A percentile compares a stretch with the other conserved stretches of the same genome.
Evolutionary conservation across 169 alveolate species (phyloP).

Genomic region (Perkinsus olseni): DNA sequence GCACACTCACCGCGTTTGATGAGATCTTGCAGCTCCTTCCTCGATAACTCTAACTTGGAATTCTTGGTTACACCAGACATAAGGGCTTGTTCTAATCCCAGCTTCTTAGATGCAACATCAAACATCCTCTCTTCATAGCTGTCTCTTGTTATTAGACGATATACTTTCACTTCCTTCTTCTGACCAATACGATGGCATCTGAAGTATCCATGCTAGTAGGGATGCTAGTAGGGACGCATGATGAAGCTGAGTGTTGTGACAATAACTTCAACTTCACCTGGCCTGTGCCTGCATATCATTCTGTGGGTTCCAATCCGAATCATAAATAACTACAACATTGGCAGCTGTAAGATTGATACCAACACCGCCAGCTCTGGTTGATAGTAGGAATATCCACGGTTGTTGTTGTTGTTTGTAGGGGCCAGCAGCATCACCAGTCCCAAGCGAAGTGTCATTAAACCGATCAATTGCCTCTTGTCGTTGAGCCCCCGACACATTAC

Average conservation of each 20-base stretch:
- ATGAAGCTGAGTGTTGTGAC: too few relatives aligned
- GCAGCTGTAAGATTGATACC: constrained; percentile 94
- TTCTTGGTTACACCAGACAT: background rate
- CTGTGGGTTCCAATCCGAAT: constrained; percentile 97
- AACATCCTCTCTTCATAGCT: constrained; percentile 52
- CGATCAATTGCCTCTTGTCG: background rate
- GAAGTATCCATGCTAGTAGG: constrained; percentile 93
- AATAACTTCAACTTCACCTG: constrained; percentile 67
- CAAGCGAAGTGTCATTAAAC: background rate
- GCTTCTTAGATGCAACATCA: constrained; percentile 10
- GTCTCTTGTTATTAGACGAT: background rate
- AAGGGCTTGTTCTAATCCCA: background rate
- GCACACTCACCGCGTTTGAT: background rate
- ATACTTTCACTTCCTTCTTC: constrained; percentile 58
- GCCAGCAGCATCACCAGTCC: constrained; percentile 59
- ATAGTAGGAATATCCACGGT: constrained; percentile 73
- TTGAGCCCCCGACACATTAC: constrained; percentile 30
- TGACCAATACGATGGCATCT: constrained; percentile 97
- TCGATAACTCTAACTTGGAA: background rate
- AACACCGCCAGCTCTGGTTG: constrained; percentile 97
- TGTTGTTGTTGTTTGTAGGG: constrained; percentile 23
- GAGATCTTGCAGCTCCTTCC: background rate
- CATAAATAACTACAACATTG: constrained; percentile 94
- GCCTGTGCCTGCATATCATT: constrained; percentile 93
- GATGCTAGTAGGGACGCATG: background rate